Base-by-base conservation (phyloP, 768 basidiomycete species). In the Paxillus rubicundulus region DNA sequence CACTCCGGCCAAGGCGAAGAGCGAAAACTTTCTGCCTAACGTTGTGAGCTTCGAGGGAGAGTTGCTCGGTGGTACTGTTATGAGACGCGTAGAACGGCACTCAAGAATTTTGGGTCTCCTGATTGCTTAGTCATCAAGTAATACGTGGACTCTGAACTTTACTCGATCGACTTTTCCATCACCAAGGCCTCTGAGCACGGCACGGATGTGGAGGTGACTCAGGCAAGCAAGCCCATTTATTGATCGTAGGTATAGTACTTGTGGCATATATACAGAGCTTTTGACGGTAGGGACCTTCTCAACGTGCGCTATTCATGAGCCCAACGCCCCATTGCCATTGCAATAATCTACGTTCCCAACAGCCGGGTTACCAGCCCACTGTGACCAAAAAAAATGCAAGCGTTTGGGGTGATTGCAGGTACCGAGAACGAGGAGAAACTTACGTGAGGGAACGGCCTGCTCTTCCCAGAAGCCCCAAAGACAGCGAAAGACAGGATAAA, bases 301-400 rank as follows among this genome's bases (percentile, higher is more conserved):
- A 30, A 30, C 9, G 28, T 9, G 28, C 28, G 28, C 13, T 5
- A 32, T 8, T 27, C 32, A 33, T 58, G 53, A 75, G 56, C 75
- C 72, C 44, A 82, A 60, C 30, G 80, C 79, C 6, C 79, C 77
- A 62, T 82, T 82, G 8, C 81, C 81, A 53, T 82, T 82, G 55
- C 81, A 83, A 55, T 81, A 77, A 60, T 83, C 81, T 3, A 79
- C 75, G 53, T 83, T 82, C 12, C 81, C 81, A 17, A 60, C 55
- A 1, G 58, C 69, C 5, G 82, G 81, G 62, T 81, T 83, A 24
- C 82, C 82, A 2, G 75, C 76, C 82, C 81, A 83, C 49, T 55
- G 10, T 9, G 13, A 38, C 60, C 18, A 16, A 51, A 47, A 37
- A 53, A 46, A 37, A 37, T 28, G 9, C 43, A 7, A 52, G 36